Percentiles rank a stretch among this genome's conserved stretches.
Conservation (phyloP, 2,329 filamentous ascomycete species). For the Diaporthe humulicola region DNA sequence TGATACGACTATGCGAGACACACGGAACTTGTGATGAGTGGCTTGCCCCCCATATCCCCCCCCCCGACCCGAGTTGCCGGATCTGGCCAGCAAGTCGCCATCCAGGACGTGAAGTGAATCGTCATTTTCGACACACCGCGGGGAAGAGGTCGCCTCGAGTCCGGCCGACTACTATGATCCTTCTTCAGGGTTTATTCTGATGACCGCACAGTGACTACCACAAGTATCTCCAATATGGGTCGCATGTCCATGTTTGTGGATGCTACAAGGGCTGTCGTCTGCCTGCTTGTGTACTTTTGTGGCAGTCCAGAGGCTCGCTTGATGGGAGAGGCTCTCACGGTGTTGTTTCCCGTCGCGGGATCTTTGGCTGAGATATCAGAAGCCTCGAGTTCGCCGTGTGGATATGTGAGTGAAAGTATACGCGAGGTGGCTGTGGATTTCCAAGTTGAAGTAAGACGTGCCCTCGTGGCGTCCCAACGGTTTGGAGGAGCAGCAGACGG, state of each 20-base stretch:
- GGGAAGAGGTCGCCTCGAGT: slow-evolving; percentile 11
- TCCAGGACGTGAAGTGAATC: not conserved
- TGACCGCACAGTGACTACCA: not conserved
- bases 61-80: not conserved
- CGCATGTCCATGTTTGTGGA: too few species aligned
- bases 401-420: not conserved
- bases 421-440: not conserved
- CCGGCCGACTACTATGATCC: not conserved
- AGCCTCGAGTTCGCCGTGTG: not conserved
- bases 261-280: not conserved
- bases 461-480: too few species aligned
- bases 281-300: not conserved
- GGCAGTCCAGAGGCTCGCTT: not conserved
- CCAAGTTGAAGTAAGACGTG: not conserved
- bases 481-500: not conserved
- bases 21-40: not conserved
- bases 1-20: slow-evolving; percentile 19
- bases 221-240: not conserved
- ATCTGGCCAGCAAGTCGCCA: slow-evolving; percentile 19
- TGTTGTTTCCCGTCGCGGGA: too few species aligned
- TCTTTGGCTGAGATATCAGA: not conserved
- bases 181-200: not conserved
- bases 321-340: not conserved
- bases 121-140: slow-evolving; percentile 1
- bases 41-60: too few species aligned